phyloP scores from a whole-genome alignment of 1,284 basidiomycete genomes.

The Ganoderma resinaceum region DNA sequence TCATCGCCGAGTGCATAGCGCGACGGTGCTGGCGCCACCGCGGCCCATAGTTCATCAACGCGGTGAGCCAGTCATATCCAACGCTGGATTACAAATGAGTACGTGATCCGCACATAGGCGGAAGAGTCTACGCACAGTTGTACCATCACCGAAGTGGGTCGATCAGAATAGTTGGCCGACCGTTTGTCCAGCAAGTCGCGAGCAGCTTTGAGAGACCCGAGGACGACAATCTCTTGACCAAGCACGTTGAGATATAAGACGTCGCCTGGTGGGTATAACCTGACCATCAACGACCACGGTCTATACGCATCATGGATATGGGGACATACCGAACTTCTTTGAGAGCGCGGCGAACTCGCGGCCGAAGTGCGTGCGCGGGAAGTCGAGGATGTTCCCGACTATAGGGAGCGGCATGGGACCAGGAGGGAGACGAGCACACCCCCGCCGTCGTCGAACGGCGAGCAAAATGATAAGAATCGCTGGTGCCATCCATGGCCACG shows the following conservation, averaged over 20 bases:
- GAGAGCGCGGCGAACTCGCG: constrained; percentile 2
- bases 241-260: constrained; percentile 64
- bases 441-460: no score
- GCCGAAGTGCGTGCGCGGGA: constrained; percentile 10
- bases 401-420: constrained; percentile 9
- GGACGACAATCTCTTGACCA: constrained; percentile 64
- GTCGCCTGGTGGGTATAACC: no score
- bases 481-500: no score
- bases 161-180: constrained; percentile 70
- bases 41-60: constrained; percentile 22
- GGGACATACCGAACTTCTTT: background rate
- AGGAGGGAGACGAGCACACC: constrained; percentile 13
- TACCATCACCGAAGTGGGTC: constrained; percentile 50
- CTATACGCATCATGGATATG: background rate
- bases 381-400: constrained; percentile 9
- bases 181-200: constrained; percentile 71
- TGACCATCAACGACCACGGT: background rate
- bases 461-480: no score
- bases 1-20: constrained; percentile 17
- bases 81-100: no score
- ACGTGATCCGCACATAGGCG: no score
- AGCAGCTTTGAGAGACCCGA: constrained; percentile 61
- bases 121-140: no score
- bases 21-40: constrained; percentile 27
- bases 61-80: constrained; percentile 29